Conservation (phyloP, 176 grass and related monocot species). For the Hyparrhenia diplandra region DNA sequence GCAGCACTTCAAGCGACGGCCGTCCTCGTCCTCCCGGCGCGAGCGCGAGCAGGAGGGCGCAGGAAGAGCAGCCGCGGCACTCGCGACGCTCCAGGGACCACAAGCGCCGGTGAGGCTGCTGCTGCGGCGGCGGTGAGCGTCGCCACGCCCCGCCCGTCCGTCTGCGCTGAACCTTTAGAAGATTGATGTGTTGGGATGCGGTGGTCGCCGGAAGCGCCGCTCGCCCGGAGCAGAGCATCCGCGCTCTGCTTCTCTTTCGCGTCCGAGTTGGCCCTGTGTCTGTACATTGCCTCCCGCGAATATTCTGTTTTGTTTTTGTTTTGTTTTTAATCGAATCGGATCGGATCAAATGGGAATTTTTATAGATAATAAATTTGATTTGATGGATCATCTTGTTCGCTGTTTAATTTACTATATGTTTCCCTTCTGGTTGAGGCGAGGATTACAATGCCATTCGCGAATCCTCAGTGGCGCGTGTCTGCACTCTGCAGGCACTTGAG, state of each 20-base stretch:
- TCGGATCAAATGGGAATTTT: neutral
- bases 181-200: neutral
- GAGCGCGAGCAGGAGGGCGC: conserved; percentile 34
- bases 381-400: neutral
- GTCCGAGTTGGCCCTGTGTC: neutral
- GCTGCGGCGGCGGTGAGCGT: neutral
- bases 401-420: neutral
- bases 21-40: conserved; percentile 55
- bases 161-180: neutral
- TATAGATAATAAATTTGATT: neutral
- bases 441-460: neutral
- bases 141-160: neutral
- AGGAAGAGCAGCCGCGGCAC: conserved; percentile 23
- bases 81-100: conserved; percentile 25
- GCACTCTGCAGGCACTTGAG: too few species aligned
- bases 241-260: neutral
- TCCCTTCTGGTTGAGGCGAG: too few species aligned
- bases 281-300: neutral
- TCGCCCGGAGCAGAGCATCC: neutral
- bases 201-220: neutral
- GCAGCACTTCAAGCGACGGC: conserved; percentile 85
- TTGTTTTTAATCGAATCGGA: too few species aligned
- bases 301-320: neutral
- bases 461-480: neutral
- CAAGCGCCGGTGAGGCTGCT: conserved; percentile 32